These are phyloP conservation scores for Ottelia alismoides DNA, from an alignment of 106 monocot species.

Conservation along the genomic window DNA sequence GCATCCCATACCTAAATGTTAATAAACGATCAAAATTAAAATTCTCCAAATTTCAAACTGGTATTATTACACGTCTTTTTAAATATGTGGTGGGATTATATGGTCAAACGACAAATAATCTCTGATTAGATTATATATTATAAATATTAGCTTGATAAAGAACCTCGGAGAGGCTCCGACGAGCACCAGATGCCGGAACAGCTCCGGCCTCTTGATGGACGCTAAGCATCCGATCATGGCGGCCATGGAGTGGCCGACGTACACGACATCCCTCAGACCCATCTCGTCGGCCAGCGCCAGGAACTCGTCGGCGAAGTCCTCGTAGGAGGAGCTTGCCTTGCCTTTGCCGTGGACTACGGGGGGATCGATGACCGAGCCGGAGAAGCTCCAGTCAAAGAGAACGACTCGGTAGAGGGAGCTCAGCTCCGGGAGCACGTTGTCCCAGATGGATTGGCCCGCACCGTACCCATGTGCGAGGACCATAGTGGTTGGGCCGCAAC, in stretches of 20 bases:
- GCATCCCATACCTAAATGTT: too few relatives aligned
- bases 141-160: not conserved
- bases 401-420: conserved; percentile 18
- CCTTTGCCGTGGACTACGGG: too few relatives aligned
- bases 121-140: too few relatives aligned
- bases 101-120: too few relatives aligned
- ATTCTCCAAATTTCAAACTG: too few relatives aligned
- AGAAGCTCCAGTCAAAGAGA: conserved; percentile 61
- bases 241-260: conserved; percentile 63
- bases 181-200: conserved; percentile 58
- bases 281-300: conserved; percentile 32
- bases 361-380: conserved; percentile 6
- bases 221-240: conserved; percentile 67
- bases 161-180: conserved; percentile 55
- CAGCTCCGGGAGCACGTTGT: conserved; percentile 23
- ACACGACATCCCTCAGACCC: conserved; percentile 17
- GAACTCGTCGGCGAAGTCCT: conserved; percentile 34
- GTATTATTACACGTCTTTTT: too few relatives aligned
- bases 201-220: conserved; percentile 36
- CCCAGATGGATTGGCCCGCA: conserved; percentile 45
- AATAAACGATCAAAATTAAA: too few relatives aligned
- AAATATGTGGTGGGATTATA: too few relatives aligned
- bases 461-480: conserved; percentile 64
- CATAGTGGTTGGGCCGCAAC: conserved; percentile 28
- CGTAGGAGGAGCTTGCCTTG: conserved; percentile 10